Evolutionary conservation across 805 yeast genomes (phyloP).

Genomic region (Wickerhamiella occidentalis): DNA sequence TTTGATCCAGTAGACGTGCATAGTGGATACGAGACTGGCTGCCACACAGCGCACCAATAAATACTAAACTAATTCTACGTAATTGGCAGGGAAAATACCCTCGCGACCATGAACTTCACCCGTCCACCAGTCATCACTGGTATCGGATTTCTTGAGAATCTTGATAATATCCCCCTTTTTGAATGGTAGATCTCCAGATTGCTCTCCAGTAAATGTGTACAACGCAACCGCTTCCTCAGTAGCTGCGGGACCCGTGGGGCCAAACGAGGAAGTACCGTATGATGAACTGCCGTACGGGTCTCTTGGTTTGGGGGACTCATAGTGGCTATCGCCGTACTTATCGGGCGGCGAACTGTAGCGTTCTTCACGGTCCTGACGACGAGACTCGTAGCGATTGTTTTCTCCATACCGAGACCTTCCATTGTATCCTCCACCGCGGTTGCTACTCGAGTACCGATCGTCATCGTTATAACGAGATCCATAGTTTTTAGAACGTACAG

Average conservation of each 20-base stretch:
- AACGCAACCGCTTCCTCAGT: constrained; percentile 81
- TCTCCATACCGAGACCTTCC: constrained; percentile 4
- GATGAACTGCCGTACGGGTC: not conserved
- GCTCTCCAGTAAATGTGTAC: constrained; percentile 82
- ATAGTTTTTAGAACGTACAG: not conserved
- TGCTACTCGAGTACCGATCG: constrained; percentile 9
- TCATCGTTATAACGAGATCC: constrained; percentile 17
- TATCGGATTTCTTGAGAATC: constrained; percentile 71
- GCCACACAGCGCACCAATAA: not conserved
- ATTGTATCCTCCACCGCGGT: not conserved
- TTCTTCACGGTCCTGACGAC: not conserved
- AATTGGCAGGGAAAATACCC: constrained; percentile 96
- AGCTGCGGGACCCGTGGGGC: constrained; percentile 20
- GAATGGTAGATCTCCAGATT: constrained; percentile 84
- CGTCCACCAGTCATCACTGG: constrained; percentile 98
- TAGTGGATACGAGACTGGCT: no score
- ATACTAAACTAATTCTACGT: constrained; percentile 52
- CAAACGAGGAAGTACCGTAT: not conserved
- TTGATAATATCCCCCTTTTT: constrained; percentile 89
- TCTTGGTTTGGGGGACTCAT: constrained; percentile 1
- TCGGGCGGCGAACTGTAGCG: constrained; percentile 2
- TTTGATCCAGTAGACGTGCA: no score
- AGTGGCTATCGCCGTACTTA: constrained; percentile 6
- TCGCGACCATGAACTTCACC: constrained; percentile 73
- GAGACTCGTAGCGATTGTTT: not conserved